Percentiles rank a stretch among this genome's conserved stretches.
These are phyloP conservation scores for Fusarium sarcochroum DNA, from an alignment of 2,329 filamentous ascomycete genomes.

Conservation along the genomic window DNA sequence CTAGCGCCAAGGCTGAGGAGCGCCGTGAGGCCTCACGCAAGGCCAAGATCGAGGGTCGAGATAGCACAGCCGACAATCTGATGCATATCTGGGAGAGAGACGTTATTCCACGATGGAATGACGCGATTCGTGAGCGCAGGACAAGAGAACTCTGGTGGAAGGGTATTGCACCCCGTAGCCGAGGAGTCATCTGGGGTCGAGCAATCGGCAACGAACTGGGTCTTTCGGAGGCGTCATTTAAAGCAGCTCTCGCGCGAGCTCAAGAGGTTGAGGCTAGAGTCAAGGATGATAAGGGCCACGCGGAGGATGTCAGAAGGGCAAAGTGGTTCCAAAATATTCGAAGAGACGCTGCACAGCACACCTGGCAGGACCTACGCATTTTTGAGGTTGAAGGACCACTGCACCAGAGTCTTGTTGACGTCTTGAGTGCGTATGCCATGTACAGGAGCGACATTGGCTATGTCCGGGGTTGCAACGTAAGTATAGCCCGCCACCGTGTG, in stretches of 20 bases:
- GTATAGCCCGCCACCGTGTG: slow-evolving; percentile 52
- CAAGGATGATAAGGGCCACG: slow-evolving; percentile 63
- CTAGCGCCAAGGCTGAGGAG: slow-evolving; percentile 71
- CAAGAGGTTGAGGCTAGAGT: slow-evolving; percentile 72
- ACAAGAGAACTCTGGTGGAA: slow-evolving; percentile 88
- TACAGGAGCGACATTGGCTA: slow-evolving; percentile 88
- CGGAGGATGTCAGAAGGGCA: slow-evolving; percentile 69
- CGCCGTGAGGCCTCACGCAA: slow-evolving; percentile 68
- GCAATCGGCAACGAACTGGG: slow-evolving; percentile 82
- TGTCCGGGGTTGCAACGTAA: slow-evolving; percentile 79
- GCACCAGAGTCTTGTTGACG: slow-evolving; percentile 76
- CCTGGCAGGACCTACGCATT: slow-evolving; percentile 80
- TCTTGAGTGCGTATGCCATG: slow-evolving; percentile 84
- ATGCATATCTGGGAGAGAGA: slow-evolving; percentile 81
- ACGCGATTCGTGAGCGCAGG: slow-evolving; percentile 75
- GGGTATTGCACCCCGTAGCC: slow-evolving; percentile 78
- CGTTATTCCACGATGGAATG: slow-evolving; percentile 81
- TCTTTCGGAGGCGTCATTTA: slow-evolving; percentile 76
- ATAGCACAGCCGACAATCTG: slow-evolving; percentile 67
- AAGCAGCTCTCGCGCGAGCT: slow-evolving; percentile 78
- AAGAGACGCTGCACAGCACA: slow-evolving; percentile 72
- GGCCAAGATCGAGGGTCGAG: slow-evolving; percentile 67
- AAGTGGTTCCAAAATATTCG: slow-evolving; percentile 75
- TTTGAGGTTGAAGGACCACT: slow-evolving; percentile 77
- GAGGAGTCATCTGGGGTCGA: slow-evolving; percentile 77